Base-by-base conservation (phyloP, 2,329 filamentous ascomycete genomes). In the Catunica adiposa region DNA sequence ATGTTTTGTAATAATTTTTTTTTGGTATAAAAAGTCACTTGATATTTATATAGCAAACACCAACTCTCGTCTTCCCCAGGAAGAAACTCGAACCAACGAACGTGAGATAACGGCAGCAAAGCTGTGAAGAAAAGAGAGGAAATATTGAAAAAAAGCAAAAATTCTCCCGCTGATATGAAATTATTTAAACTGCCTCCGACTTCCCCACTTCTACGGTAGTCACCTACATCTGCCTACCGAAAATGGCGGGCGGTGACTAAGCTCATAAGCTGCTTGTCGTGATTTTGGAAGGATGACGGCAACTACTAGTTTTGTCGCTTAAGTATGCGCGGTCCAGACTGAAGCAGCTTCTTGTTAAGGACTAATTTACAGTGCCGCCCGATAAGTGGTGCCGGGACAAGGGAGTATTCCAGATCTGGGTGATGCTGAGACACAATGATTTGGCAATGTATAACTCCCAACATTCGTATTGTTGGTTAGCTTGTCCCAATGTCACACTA, bases 41-140 rank as follows among this genome's bases (percentile, higher is more conserved):
- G 22, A 40, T 17, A 26, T n/a, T n/a, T n/a, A 38, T n/a, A 51
- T 26, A 23, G 38, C 23, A 48, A 25, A 40, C n/a, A 34, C 20
- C 38, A 56, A 47, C 2, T 11, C 50, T 11, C 46, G 47, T 52
- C 37, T 53, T 40, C 54, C 31, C 31, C 48, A 56, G 54, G 50
- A 53, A 53, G 53, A 58, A 25, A 52, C 48, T 31, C 23, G 42
- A 53, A 52, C 29, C 50, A 53, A 58, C 44, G 29, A 58, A 22
- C 15, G 20, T 34, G 29, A 44, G 1, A 44, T 44, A 29, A 23
- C 44, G 40, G 38, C 51, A 56, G 42, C 46, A 42, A 52, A 55
- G 29, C 7, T 29, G 38, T 31, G 15, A 50, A 50, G 7, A 53
- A 47, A 51, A 40, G 11, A 25, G 23, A 47, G 38, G 15, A 25